Base-by-base conservation (phyloP, 768 basidiomycete species). In the Amanita pallidorosea region DNA sequence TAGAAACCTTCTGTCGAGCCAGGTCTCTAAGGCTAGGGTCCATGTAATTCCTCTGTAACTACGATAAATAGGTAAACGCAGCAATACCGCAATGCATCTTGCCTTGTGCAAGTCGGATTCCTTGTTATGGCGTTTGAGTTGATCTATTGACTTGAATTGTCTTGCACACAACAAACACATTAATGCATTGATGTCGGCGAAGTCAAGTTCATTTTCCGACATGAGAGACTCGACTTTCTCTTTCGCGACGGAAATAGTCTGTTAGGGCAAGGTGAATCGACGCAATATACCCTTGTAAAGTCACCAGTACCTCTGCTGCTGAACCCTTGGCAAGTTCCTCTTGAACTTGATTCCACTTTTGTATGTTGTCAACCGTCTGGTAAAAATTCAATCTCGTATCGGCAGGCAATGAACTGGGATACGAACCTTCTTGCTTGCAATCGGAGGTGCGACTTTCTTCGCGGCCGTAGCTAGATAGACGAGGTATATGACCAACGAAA, bases 71-170 rank as follows among this genome's bases (percentile, higher is more conserved):
- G 40, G 18, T 11, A 8, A 41, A 49, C 44, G 15, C 54, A 29
- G 43, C 37, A 17, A 45, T 42, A 17, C 17, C 40, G 34, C 52
- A 52, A 43, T 54, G 48, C 57, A 53, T 53, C 37, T 57, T 70
- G 72, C 95, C 88, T 97, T 98, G 69, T 99, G 96, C 55, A 99
- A 70, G 63, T 88, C 88, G 22, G 96, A 99, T 69, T 89, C 90
- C 59, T 83, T 85, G 63, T 88, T 92, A 64, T 99, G 96, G 15
- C 91, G 81, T 60, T 77, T 83, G 37, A 99, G 74, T 56, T 89
- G 83, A 22, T 95, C 92, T 52, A 85, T 58, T 3, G 77, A 71
- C 68, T 95, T 97, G 79, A 99, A 93, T 62, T 94, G 88, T 27
- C 96, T 77, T 36, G 91, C 81, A 62, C 96, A 99, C 12, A 99